Base-by-base conservation (phyloP, 495 filamentous ascomycete species). In the Xylaria intraflava region DNA sequence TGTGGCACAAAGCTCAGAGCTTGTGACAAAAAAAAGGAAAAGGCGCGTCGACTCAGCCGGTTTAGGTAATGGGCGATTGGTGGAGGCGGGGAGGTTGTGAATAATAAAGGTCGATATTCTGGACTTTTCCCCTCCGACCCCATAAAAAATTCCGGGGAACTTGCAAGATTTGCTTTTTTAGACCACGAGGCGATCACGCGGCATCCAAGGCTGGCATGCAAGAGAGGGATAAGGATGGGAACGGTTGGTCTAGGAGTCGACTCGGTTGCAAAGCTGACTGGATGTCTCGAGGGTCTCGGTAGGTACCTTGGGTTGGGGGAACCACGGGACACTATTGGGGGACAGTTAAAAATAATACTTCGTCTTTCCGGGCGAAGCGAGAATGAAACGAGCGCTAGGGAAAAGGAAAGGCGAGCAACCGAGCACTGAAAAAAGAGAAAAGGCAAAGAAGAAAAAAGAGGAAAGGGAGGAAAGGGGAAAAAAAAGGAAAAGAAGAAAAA, bases 281-380 rank as follows among this genome's bases (percentile, higher is more conserved):
- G 44, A 20, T 35, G 41, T 55, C 35, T 49, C 44, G 38, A 43
- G 35, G 51, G 29, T 35, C 43, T 55, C 45, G 39, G 50, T 53
- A 40, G 39, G 50, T 53, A 40, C 33, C 51, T 46, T 43, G 40
- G 51, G 42, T 33, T 6, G 30, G 44, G 44, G 30, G 52, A 42
- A 36, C 51, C 44, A 46, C 45, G 29, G 52, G 38, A 41, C 52
- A 49, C 52, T 55, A 55, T 55, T 47, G 31, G n/a, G 33, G 45
- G 31, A 55, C 38, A n/a, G 52, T 55, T 55, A 55, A 55, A 49
- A 45, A 43, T 38, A 43, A 43, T 27, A 35, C 16, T 40, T 38
- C 16, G 35, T 38, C 35, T 38, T 43, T 19, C 43, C 11, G 10
- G 20, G 35, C 29, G 27, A 35, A 31, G 27, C 39, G 36, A 49